Evolutionary conservation across 352 stramenopile genomes (phyloP).

Genomic region (Globisporangium heterothallicum): DNA sequence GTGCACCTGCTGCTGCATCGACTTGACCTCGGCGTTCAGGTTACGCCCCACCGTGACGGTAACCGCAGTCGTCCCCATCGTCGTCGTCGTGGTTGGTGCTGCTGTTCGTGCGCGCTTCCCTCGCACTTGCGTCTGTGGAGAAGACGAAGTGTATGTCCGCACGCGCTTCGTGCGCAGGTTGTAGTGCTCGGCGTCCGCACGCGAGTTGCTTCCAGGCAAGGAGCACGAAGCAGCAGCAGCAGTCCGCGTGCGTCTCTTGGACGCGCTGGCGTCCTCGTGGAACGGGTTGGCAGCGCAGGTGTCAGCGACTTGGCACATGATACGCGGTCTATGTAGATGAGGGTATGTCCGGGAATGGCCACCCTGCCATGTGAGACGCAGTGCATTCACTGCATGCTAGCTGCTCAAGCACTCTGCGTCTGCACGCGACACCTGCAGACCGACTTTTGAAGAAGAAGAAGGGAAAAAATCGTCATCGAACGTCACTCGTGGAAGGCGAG

Average conservation of each 20-base stretch:
- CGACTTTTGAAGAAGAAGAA: no score
- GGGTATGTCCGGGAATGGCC: no score
- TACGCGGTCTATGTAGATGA: neutral
- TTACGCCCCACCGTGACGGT: neutral
- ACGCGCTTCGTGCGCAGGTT: neutral
- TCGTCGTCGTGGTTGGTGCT: no score
- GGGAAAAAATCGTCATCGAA: no score
- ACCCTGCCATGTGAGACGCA: no score
- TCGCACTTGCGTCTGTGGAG: neutral
- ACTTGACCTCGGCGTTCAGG: constrained; percentile 11
- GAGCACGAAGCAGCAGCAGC: neutral
- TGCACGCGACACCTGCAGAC: no score
- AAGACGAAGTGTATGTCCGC: neutral
- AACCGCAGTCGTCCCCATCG: no score
- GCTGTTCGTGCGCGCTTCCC: neutral
- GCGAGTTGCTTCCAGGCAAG: neutral
- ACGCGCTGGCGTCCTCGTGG: neutral
- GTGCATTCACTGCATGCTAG: no score
- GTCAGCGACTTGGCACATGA: neutral
- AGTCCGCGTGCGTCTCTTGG: neutral
- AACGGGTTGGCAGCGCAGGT: neutral
- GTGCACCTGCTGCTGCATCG: constrained; percentile 15
- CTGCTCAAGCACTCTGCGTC: no score
- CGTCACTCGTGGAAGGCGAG: no score
- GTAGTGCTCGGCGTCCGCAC: neutral